These are phyloP conservation scores for Rachicladosporium sp. DNA, from an alignment of 2,329 filamentous ascomycete genomes.

Conservation along the genomic window DNA sequence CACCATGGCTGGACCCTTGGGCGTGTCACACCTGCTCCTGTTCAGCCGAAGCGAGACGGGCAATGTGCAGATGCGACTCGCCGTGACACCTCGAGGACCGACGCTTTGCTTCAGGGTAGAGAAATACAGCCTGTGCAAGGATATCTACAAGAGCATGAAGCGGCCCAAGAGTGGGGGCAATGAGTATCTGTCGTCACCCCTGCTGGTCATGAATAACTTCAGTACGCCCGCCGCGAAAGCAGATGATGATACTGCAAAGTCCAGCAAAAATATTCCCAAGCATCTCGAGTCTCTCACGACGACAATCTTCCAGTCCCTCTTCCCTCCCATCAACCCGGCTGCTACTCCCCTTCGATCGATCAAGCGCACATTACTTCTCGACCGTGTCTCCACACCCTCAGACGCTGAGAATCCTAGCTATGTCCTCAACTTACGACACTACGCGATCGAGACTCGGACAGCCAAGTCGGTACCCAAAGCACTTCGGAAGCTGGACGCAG, in stretches of 20 bases:
- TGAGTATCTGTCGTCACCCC: constrained; percentile 66
- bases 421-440: constrained; percentile 79
- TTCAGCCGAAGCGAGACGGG: constrained; percentile 83
- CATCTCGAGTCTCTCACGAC: constrained; percentile 89
- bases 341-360: constrained; percentile 84
- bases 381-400: constrained; percentile 50
- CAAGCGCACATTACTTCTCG: constrained; percentile 76
- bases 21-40: constrained; percentile 82
- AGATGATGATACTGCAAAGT: constrained; percentile 26
- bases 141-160: constrained; percentile 72
- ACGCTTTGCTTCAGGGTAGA: constrained; percentile 91
- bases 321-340: constrained; percentile 90
- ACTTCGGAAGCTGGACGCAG: constrained; percentile 70
- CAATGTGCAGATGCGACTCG: constrained; percentile 84
- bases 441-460: constrained; percentile 82
- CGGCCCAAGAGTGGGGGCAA: constrained; percentile 67
- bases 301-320: constrained; percentile 89
- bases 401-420: constrained; percentile 37
- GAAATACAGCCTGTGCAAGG: constrained; percentile 86
- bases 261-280: constrained; percentile 59
- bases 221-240: constrained; percentile 35
- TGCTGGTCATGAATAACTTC: constrained; percentile 99
- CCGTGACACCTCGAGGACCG: constrained; percentile 77
- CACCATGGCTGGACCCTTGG: constrained; percentile 87
- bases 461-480: constrained; percentile 69